These are phyloP conservation scores for Pseudovirgaria hyperparasitica DNA, from an alignment of 2,329 filamentous ascomycete genomes.

Conservation along the genomic window DNA sequence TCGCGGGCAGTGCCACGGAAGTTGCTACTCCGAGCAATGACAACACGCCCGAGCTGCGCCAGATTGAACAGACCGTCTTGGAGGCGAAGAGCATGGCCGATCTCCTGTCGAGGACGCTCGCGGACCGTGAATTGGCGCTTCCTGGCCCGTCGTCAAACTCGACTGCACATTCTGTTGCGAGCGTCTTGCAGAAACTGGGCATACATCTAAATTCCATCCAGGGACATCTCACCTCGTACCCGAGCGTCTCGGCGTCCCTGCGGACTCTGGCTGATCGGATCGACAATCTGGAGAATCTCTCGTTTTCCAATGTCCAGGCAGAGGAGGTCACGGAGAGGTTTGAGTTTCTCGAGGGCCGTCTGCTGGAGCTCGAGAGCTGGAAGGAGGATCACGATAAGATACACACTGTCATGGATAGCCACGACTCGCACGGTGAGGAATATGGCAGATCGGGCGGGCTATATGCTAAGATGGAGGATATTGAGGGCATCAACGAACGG, in stretches of 20 bases:
- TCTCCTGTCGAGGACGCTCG: too few species aligned
- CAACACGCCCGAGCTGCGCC: conserved; percentile 27
- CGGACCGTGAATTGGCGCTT: too few species aligned
- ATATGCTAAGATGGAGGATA: conserved; percentile 25
- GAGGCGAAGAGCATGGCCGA: conserved; percentile 23
- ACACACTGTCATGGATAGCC: conserved; percentile 18
- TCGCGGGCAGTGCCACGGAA: conserved; percentile 33
- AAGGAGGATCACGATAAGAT: conserved; percentile 27
- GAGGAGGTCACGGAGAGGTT: conserved; percentile 58
- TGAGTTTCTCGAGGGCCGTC: conserved; percentile 52
- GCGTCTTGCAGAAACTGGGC: conserved; percentile 20
- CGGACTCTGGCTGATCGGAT: conserved; percentile 51
- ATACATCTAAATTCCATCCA: conserved; percentile 21
- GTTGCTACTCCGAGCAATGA: conserved; percentile 32
- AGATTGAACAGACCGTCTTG: conserved; percentile 20
- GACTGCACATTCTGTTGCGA: not conserved
- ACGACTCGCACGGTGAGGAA: conserved; percentile 12
- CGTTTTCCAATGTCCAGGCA: conserved; percentile 52
- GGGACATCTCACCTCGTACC: conserved; percentile 23
- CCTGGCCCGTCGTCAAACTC: too few species aligned
- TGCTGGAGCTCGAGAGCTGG: conserved; percentile 54
- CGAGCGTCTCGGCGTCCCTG: conserved; percentile 34
- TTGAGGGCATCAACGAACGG: conserved; percentile 36
- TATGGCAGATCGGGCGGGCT: conserved; percentile 15
- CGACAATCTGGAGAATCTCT: conserved; percentile 56